A percentile compares a stretch with the other conserved stretches of the same genome.
phyloP scores from a whole-genome alignment of 805 yeast species.

The Henningerozyma blattae region DNA sequence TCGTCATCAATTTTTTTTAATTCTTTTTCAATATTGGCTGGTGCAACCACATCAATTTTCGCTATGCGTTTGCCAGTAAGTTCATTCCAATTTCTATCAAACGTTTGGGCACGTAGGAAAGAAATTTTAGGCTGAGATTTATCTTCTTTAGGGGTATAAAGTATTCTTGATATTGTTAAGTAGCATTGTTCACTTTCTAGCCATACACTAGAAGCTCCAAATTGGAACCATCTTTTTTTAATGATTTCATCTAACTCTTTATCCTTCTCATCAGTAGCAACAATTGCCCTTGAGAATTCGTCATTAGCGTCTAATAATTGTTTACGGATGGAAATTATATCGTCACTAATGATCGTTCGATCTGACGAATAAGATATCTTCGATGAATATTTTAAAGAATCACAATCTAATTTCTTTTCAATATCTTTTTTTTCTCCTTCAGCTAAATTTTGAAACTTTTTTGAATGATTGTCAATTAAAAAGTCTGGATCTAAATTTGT shows the following conservation, averaged over 20 bases:
- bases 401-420: too few species aligned
- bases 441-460: too few species aligned
- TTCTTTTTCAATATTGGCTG: neutral
- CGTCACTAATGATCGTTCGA: slow-evolving; percentile 3
- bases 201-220: slow-evolving; percentile 43
- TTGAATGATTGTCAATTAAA: too few species aligned
- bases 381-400: slow-evolving; percentile 2
- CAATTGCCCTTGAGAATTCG: slow-evolving; percentile 1
- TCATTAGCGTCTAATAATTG: slow-evolving; percentile 1
- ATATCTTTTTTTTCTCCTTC: too few species aligned
- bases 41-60: slow-evolving; percentile 1
- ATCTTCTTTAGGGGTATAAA: slow-evolving; percentile 24
- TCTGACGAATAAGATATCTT: slow-evolving; percentile 4
- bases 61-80: slow-evolving; percentile 9
- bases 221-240: slow-evolving; percentile 29
- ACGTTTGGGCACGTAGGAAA: slow-evolving; percentile 32
- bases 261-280: slow-evolving; percentile 4
- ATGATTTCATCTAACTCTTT: slow-evolving; percentile 6
- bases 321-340: slow-evolving; percentile 4
- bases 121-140: slow-evolving; percentile 29
- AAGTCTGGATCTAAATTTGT: too few species aligned
- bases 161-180: slow-evolving; percentile 33
- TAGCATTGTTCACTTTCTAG: slow-evolving; percentile 39
- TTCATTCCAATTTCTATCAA: slow-evolving; percentile 36
- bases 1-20: slow-evolving; percentile 1